Percentiles rank a stretch among this genome's conserved stretches.
phyloP scores from a whole-genome alignment of 2,329 filamentous ascomycete species.

The Aspergillus sp. region DNA sequence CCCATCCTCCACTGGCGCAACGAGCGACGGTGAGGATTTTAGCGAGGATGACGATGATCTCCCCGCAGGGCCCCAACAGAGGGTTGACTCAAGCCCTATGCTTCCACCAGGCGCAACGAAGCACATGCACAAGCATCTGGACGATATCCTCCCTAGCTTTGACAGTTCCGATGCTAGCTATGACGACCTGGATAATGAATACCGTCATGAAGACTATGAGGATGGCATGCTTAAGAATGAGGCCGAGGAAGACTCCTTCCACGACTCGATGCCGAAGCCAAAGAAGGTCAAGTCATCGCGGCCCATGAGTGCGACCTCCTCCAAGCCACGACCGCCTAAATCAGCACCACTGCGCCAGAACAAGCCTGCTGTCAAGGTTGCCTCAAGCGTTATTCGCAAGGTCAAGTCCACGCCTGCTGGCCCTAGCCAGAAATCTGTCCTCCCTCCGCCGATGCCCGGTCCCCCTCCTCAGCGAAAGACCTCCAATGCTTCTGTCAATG shows the following conservation, averaged over 20 bases:
- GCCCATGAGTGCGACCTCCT: conserved; percentile 37
- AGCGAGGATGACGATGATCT: conserved; percentile 67
- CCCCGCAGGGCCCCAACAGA: conserved; percentile 48
- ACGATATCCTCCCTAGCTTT: conserved; percentile 60
- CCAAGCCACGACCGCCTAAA: conserved; percentile 37
- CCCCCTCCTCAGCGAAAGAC: conserved; percentile 59
- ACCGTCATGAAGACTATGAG: conserved; percentile 59
- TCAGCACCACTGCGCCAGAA: conserved; percentile 29
- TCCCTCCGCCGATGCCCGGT: conserved; percentile 35
- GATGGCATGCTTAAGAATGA: conserved; percentile 60
- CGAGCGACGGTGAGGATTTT: conserved; percentile 71
- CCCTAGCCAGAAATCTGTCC: conserved; percentile 47
- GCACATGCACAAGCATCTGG: conserved; percentile 53
- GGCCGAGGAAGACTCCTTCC: conserved; percentile 50
- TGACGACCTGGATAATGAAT: conserved; percentile 60
- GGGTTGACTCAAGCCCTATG: conserved; percentile 46
- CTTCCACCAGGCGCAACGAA: conserved; percentile 51
- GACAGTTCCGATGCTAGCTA: conserved; percentile 65
- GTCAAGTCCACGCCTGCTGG: conserved; percentile 35
- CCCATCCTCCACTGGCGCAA: conserved; percentile 82
- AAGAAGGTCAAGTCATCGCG: conserved; percentile 59
- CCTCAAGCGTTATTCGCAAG: conserved; percentile 42
- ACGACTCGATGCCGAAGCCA: conserved; percentile 47
- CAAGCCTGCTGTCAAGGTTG: conserved; percentile 42
- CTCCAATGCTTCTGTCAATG: conserved; percentile 62